These are phyloP conservation scores for Gonium pectorale DNA, from an alignment of 139 green algal genomes.

Conservation along the genomic window DNA sequence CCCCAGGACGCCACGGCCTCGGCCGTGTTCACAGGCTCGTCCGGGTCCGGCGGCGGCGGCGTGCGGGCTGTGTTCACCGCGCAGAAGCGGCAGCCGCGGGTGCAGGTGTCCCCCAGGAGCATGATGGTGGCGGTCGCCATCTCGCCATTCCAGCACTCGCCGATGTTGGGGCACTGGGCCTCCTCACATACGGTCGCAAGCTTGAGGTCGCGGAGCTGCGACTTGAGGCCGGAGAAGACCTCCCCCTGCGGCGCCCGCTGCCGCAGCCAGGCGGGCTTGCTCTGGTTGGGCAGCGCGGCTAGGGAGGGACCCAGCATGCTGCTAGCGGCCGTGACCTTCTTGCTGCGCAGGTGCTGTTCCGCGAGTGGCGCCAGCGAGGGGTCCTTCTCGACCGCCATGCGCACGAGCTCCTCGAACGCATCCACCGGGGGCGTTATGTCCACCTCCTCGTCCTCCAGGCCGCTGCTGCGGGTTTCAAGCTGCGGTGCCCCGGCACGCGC, in stretches of 20 bases:
- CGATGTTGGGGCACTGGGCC: constrained; percentile 93
- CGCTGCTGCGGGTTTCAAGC: too few relatives aligned
- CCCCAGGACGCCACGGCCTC: constrained; percentile 85
- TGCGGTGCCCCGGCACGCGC: too few relatives aligned
- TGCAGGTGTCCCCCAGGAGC: constrained; percentile 90
- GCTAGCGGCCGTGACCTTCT: constrained; percentile 6
- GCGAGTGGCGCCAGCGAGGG: constrained; percentile 75
- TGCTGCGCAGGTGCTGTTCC: constrained; percentile 61
- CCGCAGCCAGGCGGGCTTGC: constrained; percentile 95
- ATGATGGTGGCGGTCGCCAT: constrained; percentile 89
- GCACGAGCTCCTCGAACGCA: constrained; percentile 89
- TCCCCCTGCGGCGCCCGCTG: constrained; percentile 93
- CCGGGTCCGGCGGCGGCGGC: constrained; percentile 76
- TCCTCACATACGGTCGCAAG: constrained; percentile 94
- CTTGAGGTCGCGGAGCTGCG: constrained; percentile 80
- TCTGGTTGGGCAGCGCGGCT: constrained; percentile 57
- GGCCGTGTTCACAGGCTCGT: constrained; percentile 86
- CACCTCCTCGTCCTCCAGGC: too few relatives aligned
- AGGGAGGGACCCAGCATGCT: constrained; percentile 63
- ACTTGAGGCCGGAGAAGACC: constrained; percentile 84
- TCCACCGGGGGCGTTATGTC: constrained; percentile 56
- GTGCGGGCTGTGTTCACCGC: constrained; percentile 84
- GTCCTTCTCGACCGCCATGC: constrained; percentile 82
- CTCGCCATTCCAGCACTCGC: constrained; percentile 91
- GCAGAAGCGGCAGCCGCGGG: constrained; percentile 91